Conservation (phyloP, 345 rosid genomes). For the Aurinia saxatilis region DNA sequence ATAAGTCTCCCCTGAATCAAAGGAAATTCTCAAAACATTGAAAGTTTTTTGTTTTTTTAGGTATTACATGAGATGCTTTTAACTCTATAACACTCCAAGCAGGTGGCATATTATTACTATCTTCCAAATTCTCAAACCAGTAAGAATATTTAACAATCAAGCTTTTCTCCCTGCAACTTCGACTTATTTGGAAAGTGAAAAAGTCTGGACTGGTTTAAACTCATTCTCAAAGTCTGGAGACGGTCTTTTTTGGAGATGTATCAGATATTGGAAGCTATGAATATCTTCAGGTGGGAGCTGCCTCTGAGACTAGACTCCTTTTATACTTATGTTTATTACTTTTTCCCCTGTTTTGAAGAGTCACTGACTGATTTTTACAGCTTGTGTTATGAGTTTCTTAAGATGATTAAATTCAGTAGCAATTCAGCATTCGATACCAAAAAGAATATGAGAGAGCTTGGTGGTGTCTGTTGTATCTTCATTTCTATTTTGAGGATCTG, state of each 20-base stretch:
- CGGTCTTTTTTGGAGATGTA: too few relatives aligned
- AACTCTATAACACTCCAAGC: conserved; percentile 18
- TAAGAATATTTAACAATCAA: conserved; percentile 29
- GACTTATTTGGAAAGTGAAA: conserved; percentile 36
- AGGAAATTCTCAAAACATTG: conserved; percentile 22
- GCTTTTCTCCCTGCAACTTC: conserved; percentile 44
- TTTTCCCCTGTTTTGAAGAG: neutral
- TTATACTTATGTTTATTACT: neutral
- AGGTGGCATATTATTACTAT: conserved; percentile 13
- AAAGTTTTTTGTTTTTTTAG: too few relatives aligned
- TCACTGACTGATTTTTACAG: neutral
- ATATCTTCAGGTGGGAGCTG: too few relatives aligned
- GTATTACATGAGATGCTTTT: conserved; percentile 12
- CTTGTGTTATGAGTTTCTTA: neutral
- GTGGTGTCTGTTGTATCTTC: too few relatives aligned
- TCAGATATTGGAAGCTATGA: too few relatives aligned
- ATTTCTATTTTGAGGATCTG: neutral
- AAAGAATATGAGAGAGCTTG: too few relatives aligned
- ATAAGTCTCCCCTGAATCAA: conserved; percentile 14
- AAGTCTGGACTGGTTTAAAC: conserved; percentile 27
- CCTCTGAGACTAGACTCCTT: too few relatives aligned
- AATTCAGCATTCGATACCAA: neutral
- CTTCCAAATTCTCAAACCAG: conserved; percentile 36
- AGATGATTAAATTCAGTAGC: too few relatives aligned
- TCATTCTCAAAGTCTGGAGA: too few relatives aligned